Evolutionary conservation across 2,329 filamentous ascomycete species (phyloP), one percentile per base, ranked within the genome.

Genomic region (Colletotrichum melonis): DNA sequence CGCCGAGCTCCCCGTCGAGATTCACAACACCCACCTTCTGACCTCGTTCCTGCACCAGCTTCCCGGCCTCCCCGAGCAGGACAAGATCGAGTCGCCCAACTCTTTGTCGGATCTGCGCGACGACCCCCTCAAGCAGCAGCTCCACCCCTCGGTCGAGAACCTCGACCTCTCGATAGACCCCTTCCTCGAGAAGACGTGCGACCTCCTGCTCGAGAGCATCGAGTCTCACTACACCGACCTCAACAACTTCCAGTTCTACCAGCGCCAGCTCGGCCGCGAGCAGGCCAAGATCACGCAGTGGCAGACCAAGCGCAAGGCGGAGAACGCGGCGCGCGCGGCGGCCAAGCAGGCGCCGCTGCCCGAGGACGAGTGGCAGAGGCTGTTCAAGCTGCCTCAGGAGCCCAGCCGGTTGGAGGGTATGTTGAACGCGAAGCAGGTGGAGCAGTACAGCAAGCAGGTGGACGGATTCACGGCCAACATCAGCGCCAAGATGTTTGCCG

Each of bases 241-340:
- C 83, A 98, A 98, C 91, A 99, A 99, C 90, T 97, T 97, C 88
- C 95, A 98, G 85, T 91, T 90, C 90, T 98, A 98, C 88, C 95
- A 98, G 87, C 92, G 97, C 80, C 95, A 97, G 81, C 89, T 98
- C 71, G 93, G 92, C 67, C 94, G 97, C 78, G 97, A 99, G 87
- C 97, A 99, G 87, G 87, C 93, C 80, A 99, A 98, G 91, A 98
- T 99, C 79, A 92, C 94, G 68, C 93, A 95, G 77, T 99, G 97
- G 97, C 96, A 98, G 86, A 87, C 92, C 75, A 98, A 99, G 92
- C 93, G 97, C 82, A 97, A 98, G 88, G 92, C 94, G 19, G 97
- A 99, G 90, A 99, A 99, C 82, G 92, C 93, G 35, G 93, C 92
- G 74, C 91, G 97, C 71, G 89, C 90, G 70, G 91, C 95, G 49